Evolutionary conservation across 148 eudicot genomes (phyloP).

Genomic region (Camellia lanceoleosa): DNA sequence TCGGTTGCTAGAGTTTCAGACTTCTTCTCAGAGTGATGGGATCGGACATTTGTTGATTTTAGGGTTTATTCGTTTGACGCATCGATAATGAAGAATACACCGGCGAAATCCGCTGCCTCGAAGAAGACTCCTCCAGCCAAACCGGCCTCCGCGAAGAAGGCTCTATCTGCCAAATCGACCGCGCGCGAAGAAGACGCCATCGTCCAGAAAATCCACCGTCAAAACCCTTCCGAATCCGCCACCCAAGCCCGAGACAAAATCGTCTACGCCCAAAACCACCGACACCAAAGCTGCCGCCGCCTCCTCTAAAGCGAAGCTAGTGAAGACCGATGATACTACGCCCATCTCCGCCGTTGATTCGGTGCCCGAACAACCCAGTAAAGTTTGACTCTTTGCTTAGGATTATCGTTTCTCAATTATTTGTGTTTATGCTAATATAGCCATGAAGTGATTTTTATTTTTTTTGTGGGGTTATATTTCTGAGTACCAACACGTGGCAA

Average conservation of each 20-base stretch:
- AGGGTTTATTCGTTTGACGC: neutral
- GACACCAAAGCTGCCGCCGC: slow-evolving; percentile 17
- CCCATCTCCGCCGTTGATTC: slow-evolving; percentile 10
- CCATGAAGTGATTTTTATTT: too few relatives aligned
- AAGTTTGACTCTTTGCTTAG: too few relatives aligned
- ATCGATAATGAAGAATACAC: slow-evolving; percentile 18
- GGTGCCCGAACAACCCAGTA: slow-evolving; percentile 38
- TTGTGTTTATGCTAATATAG: neutral
- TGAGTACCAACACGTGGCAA: too few relatives aligned
- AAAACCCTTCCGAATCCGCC: slow-evolving; percentile 35
- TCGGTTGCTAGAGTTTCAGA: neutral
- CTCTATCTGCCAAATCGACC: slow-evolving; percentile 50
- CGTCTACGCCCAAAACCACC: slow-evolving; percentile 15
- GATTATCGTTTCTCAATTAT: neutral
- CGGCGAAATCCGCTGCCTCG: too few relatives aligned
- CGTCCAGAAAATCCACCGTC: slow-evolving; percentile 38
- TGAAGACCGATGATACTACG: slow-evolving; percentile 18
- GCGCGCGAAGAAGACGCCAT: slow-evolving; percentile 45
- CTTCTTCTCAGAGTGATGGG: neutral
- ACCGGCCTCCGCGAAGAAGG: slow-evolving; percentile 25
- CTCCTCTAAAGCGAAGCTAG: slow-evolving; percentile 19
- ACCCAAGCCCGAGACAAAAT: slow-evolving; percentile 15
- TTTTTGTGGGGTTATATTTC: too few relatives aligned
- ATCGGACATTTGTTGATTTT: neutral
- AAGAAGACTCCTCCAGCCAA: too few relatives aligned